phyloP scores from a whole-genome alignment of 2,329 filamentous ascomycete genomes.

The Neonectria ditissima region DNA sequence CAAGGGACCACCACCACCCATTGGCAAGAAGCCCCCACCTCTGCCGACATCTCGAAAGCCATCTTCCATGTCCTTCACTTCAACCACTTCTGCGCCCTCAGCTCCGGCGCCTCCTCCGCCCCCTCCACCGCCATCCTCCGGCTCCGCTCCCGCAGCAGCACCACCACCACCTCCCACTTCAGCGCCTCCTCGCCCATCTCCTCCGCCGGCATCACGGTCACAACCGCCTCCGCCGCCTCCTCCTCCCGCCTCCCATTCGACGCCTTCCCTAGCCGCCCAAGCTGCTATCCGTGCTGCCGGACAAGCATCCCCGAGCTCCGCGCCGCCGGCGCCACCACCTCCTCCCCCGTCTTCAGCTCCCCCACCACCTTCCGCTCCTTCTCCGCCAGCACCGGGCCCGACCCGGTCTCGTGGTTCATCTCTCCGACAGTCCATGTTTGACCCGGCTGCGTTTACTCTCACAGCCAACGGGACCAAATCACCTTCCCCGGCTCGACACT shows the following conservation, averaged over 20 bases:
- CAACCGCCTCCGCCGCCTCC: slow-evolving; percentile 49
- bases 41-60: slow-evolving; percentile 71
- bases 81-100: slow-evolving; percentile 51
- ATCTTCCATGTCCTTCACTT: slow-evolving; percentile 53
- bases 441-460: slow-evolving; percentile 82
- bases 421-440: slow-evolving; percentile 73
- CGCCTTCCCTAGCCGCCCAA: slow-evolving; percentile 57
- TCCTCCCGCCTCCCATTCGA: slow-evolving; percentile 41
- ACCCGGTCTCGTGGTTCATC: slow-evolving; percentile 58
- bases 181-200: slow-evolving; percentile 54
- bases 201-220: slow-evolving; percentile 49
- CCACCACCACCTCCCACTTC: slow-evolving; percentile 52
- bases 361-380: slow-evolving; percentile 55
- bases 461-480: slow-evolving; percentile 70
- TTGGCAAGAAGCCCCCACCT: slow-evolving; percentile 80
- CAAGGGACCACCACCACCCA: slow-evolving; percentile 80
- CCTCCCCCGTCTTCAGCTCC: slow-evolving; percentile 52
- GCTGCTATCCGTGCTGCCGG: slow-evolving; percentile 58
- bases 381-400: slow-evolving; percentile 53
- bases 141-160: slow-evolving; percentile 57
- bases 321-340: slow-evolving; percentile 55
- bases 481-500: slow-evolving; percentile 58
- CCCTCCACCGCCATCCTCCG: slow-evolving; percentile 55
- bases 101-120: slow-evolving; percentile 53
- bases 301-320: slow-evolving; percentile 53